A percentile compares a stretch with the other conserved stretches of the same genome.
These are phyloP conservation scores for Pichia sporocuriosa DNA, from an alignment of 805 yeast genomes.

Conservation along the genomic window DNA sequence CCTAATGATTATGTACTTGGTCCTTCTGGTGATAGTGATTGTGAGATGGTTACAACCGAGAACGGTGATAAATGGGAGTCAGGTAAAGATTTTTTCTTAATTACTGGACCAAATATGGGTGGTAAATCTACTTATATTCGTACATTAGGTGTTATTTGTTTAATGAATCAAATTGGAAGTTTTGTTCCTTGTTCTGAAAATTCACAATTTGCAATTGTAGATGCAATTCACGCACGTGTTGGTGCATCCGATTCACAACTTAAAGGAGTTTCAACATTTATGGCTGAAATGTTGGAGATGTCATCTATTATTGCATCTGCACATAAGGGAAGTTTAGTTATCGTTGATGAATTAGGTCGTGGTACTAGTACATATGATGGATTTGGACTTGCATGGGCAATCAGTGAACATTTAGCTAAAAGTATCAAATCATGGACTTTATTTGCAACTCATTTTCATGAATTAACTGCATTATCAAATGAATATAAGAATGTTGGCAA, in stretches of 20 bases:
- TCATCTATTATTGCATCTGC: constrained; percentile 80
- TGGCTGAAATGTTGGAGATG: constrained; percentile 95
- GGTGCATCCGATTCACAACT: constrained; percentile 98
- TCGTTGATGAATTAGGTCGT: constrained; percentile 93
- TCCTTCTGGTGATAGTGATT: not conserved
- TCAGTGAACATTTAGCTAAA: constrained; percentile 74
- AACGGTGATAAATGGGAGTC: constrained; percentile 8
- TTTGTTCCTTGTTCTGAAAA: constrained; percentile 69
- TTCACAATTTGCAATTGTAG: constrained; percentile 79
- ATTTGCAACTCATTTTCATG: constrained; percentile 98
- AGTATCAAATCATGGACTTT: constrained; percentile 70
- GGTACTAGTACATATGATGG: constrained; percentile 96
- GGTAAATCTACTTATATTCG: constrained; percentile 92
- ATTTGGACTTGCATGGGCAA: constrained; percentile 96
- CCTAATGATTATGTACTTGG: constrained; percentile 75
- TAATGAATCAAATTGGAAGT: constrained; percentile 86
- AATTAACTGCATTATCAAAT: constrained; percentile 73
- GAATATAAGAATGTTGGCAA: constrained; percentile 61
- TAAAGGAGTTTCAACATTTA: constrained; percentile 93
- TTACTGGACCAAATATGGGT: constrained; percentile 97
- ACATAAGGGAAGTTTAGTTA: constrained; percentile 68
- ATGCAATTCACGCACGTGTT: constrained; percentile 91
- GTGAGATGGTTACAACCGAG: not conserved
- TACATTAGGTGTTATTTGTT: constrained; percentile 79
- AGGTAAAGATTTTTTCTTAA: constrained; percentile 65